Evolutionary conservation across 176 grass and related monocot genomes (phyloP), one percentile per base, ranked within the genome.

Genomic region (Carex parvula): DNA sequence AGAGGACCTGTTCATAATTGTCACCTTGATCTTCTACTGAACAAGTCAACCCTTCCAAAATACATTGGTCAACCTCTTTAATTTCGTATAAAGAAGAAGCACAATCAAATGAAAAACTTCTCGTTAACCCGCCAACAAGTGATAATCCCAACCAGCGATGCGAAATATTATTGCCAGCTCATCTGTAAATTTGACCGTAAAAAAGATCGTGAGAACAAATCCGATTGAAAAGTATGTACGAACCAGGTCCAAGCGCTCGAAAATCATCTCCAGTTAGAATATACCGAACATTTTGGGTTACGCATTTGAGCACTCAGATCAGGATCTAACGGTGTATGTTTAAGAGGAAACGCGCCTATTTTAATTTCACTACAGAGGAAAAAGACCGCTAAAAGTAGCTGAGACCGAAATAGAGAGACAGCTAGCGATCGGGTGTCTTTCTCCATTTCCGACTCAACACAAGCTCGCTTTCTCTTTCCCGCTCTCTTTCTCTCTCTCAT

Each of bases 391-490:
- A 70, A 74, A 74, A 74, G 70, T 50, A 50, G 70, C 70, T 14
- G 3, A 74, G 70, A 24, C 70, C 21, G 72, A 76, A 76, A 76
- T 54, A 76, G 72, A 54, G 44, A 75, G 70, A 48, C 72, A 76
- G 46, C 72, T 76, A 55, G 73, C 22, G 26, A 77, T 77, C 3
- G 73, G 50, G 50, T 33, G 50, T 77, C 46, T 56, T 77, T 32
- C 73, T 56, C 50, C 73, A 32, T 77, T 55, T 75, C 71, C 46
- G 71, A 75, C 11, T 75, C 71, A 30, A 75, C 21, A 21, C 70
- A 20, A 21, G 16, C 32, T 18, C 29, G 14, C 66, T 69, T 15
- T 14, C 32, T 74, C 44, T 48, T 72, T 72, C 42, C n/a, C 41
- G 37, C 41, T 32, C 4, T 66, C 64, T 26, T 11, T 52, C 73